phyloP scores from a whole-genome alignment of 2,329 filamentous ascomycete species.

The Paracoccidioides lutzii region DNA sequence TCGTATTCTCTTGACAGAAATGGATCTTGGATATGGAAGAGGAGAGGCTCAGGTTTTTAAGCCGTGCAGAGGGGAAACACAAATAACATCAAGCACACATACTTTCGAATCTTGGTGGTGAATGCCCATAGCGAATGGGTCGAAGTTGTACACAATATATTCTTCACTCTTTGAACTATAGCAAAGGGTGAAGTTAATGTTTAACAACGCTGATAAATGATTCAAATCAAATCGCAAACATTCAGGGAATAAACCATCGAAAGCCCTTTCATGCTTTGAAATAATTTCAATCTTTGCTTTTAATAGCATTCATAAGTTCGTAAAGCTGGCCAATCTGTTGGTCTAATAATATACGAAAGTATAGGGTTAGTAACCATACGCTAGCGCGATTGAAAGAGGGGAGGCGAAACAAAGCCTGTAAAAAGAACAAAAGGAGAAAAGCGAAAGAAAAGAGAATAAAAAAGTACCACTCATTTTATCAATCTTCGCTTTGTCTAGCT shows the following conservation, averaged over 20 bases:
- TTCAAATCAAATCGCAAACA: neutral
- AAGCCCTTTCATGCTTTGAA: neutral
- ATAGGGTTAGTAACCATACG: constrained; percentile 3
- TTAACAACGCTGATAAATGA: neutral
- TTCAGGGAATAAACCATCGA: neutral
- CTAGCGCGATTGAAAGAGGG: neutral
- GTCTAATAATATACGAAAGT: constrained; percentile 40
- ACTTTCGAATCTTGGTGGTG: neutral
- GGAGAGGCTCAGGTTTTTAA: neutral
- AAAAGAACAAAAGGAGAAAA: constrained; percentile 5
- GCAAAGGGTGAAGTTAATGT: neutral
- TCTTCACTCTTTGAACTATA: neutral
- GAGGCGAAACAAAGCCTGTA: neutral
- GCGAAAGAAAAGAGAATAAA: constrained; percentile 4
- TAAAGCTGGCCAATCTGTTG: constrained; percentile 90
- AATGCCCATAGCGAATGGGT: neutral
- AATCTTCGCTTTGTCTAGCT: constrained; percentile 68
- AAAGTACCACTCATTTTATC: constrained; percentile 84
- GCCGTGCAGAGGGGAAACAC: neutral
- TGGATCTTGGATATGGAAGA: neutral
- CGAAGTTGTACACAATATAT: neutral
- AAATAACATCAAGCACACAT: neutral
- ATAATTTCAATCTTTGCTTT: constrained; percentile 33
- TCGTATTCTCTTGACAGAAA: constrained; percentile 3
- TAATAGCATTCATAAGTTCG: constrained; percentile 79